Percentiles rank a stretch among this genome's conserved stretches.
These are phyloP conservation scores for Acer yangbiense DNA, from an alignment of 345 rosid genomes.

Conservation along the genomic window DNA sequence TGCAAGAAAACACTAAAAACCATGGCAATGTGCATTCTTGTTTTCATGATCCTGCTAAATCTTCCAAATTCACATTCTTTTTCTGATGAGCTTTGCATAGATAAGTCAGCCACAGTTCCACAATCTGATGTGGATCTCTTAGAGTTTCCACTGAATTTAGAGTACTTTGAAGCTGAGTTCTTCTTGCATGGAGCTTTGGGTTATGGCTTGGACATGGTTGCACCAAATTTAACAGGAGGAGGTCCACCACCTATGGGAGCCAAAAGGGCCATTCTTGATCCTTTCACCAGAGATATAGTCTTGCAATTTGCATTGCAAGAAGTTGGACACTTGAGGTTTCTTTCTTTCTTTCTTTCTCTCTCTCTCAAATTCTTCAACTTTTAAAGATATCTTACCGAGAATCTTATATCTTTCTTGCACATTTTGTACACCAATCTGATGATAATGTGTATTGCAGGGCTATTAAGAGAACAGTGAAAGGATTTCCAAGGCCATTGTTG, in stretches of 20 bases:
- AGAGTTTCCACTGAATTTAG: constrained; percentile 86
- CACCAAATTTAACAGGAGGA: constrained; percentile 59
- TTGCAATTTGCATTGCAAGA: constrained; percentile 87
- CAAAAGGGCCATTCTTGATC: constrained; percentile 57
- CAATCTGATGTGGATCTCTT: constrained; percentile 46
- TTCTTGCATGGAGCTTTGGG: constrained; percentile 74
- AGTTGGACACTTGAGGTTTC: constrained; percentile 82
- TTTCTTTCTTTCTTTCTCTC: neutral
- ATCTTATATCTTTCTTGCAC: neutral
- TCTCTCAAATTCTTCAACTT: neutral
- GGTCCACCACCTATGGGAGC: constrained; percentile 82
- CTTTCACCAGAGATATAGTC: constrained; percentile 56
- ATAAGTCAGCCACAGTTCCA: constrained; percentile 21
- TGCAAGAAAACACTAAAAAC: neutral
- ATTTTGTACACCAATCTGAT: neutral
- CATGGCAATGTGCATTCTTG: constrained; percentile 16
- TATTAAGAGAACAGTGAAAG: constrained; percentile 55
- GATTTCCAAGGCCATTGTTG: constrained; percentile 81
- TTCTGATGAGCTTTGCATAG: constrained; percentile 2
- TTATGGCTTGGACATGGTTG: constrained; percentile 72
- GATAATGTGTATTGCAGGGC: constrained; percentile 45
- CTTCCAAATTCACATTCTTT: constrained; percentile 28
- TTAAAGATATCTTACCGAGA: neutral
- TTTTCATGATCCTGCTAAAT: constrained; percentile 27
- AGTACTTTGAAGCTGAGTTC: constrained; percentile 92